Base-by-base conservation (phyloP, 2,329 filamentous ascomycete species). In the Herpotrichia juniperi region DNA sequence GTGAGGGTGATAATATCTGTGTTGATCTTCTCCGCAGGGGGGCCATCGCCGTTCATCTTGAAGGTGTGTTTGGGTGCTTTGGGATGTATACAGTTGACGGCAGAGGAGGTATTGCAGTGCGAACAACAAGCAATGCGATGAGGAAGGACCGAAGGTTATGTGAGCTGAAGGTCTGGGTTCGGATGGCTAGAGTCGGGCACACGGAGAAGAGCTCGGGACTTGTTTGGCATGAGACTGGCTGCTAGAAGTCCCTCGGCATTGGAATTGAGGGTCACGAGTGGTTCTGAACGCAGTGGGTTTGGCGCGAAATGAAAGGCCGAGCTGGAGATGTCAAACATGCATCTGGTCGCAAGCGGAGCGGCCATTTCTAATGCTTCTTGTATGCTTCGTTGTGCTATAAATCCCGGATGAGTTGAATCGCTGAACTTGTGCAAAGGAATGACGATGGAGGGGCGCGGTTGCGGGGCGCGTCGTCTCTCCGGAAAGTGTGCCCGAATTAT, bases 1-100 rank as follows among this genome's bases (percentile, higher is more conserved):
- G 94, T 97, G 66, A 99, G 86, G 49, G 94, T 97, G 72, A 97
- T 83, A 72, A 99, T 97, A 76, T 97, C 86, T 57, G 91, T 96
- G 82, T 97, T 97, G 80, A 99, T 87, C 74, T 89, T 88, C 79
- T 96, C 91, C 30, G 81, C 80, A 51, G 82, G 81, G 63, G 85
- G 75, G 55, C 75, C 75, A 71, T 76, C 76, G 51, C 71, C 65
- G 49, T 58, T 57, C 75, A 79, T 78, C 2, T 42, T 66, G 48
- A 42, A 8, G 48, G 34, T 37, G 21, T 40, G 21, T 21, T 40
- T 24, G 19, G 37, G 19, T 14, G 6, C 21, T 22, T 16, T 25
- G 45, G 42, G 46, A 17, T 44, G 46, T 45, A 51, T 49, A 44
- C 56, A 49, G 50, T 12, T 39, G 44, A 34, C 30, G 39, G 47